Percentiles rank a stretch among this genome's conserved stretches.
phyloP scores from a whole-genome alignment of 2,329 filamentous ascomycete genomes.

The Diplodia sapinea region DNA sequence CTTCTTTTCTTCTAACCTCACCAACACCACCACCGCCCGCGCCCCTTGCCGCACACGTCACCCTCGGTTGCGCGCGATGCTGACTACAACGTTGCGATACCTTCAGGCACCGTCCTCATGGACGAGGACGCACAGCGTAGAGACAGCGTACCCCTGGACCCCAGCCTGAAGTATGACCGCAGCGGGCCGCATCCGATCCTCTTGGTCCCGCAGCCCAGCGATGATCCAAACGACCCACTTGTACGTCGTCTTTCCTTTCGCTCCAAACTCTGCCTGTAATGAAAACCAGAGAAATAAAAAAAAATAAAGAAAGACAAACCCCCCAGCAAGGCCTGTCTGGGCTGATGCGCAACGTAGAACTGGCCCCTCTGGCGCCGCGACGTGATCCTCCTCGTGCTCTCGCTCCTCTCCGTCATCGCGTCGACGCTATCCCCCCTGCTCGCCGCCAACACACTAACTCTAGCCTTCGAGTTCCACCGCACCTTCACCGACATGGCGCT shows the following conservation, averaged over 20 bases:
- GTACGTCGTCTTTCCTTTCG: constrained; percentile 49
- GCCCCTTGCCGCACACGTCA: neutral
- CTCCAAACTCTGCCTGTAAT: neutral
- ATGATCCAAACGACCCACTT: constrained; percentile 88
- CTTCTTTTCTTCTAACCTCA: neutral
- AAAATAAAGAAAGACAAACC: neutral
- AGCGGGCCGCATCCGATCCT: constrained; percentile 69
- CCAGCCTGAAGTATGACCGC: constrained; percentile 72
- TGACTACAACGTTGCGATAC: neutral
- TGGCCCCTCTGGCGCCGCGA: constrained; percentile 91
- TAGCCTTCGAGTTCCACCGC: constrained; percentile 69
- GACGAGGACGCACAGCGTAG: constrained; percentile 39
- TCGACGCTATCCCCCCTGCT: constrained; percentile 84
- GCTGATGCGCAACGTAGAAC: constrained; percentile 56
- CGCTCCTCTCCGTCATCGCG: constrained; percentile 79
- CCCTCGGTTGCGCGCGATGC: neutral
- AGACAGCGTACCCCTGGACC: constrained; percentile 39
- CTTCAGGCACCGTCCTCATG: constrained; percentile 50
- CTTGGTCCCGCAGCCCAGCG: constrained; percentile 86
- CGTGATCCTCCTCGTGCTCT: constrained; percentile 77
- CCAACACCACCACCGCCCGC: neutral
- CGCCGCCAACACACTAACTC: constrained; percentile 82
- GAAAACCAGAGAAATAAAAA: neutral
- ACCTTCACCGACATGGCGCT: constrained; percentile 79
- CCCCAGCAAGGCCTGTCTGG: neutral